Conservation (phyloP, 2,329 filamentous ascomycete species). For the Acrocalymma vagum region DNA sequence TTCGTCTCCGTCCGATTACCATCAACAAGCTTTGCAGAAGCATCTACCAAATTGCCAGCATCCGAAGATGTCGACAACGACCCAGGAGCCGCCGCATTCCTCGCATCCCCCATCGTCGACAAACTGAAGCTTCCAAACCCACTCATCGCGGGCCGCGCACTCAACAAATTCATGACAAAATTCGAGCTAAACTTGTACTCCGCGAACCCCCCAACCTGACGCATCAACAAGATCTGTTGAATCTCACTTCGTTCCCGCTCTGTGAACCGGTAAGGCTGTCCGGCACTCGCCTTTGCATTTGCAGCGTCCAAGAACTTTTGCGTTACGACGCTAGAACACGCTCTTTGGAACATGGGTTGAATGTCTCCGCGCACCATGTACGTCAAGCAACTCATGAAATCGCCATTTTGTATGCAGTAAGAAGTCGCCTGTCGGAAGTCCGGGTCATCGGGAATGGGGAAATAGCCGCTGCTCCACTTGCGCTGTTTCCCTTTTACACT, state of each 20-base stretch:
- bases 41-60: background rate
- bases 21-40: too few species aligned
- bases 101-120: background rate
- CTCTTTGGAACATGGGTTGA: slow-evolving; percentile 26
- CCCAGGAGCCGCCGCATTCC: too few species aligned
- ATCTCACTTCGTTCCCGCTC: slow-evolving; percentile 33
- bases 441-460: slow-evolving; percentile 35
- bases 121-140: too few species aligned
- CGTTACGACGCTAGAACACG: slow-evolving; percentile 35
- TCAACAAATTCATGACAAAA: slow-evolving; percentile 34
- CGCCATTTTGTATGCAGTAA: slow-evolving; percentile 25
- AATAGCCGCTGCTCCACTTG: slow-evolving; percentile 29
- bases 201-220: slow-evolving; percentile 23
- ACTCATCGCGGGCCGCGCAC: background rate
- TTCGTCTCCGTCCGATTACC: too few species aligned
- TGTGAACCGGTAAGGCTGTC: slow-evolving; percentile 15
- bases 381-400: slow-evolving; percentile 27
- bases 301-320: slow-evolving; percentile 31
- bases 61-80: slow-evolving; percentile 8
- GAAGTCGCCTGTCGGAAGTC: slow-evolving; percentile 32
- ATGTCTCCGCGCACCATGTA: slow-evolving; percentile 36
- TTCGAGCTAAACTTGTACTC: slow-evolving; percentile 35
- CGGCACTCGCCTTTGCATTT: slow-evolving; percentile 15
- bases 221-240: slow-evolving; percentile 24
- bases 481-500: slow-evolving; percentile 16